Base-by-base conservation (phyloP, 108 stramenopile species). In the Cyclostephanos tholiformis region DNA sequence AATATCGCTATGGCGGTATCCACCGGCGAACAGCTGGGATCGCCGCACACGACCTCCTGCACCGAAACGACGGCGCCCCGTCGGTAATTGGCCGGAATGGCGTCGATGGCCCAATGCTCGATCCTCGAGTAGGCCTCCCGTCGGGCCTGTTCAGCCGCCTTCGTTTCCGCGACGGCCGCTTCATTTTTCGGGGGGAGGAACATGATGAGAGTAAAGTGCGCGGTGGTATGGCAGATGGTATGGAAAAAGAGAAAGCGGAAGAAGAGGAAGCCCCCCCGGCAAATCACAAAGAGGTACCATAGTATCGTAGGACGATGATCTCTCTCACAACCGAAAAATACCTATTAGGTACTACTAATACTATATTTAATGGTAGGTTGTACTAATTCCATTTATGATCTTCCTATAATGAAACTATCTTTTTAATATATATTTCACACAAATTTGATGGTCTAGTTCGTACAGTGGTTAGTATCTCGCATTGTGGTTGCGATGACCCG, bases 21-120 rank as follows among this genome's bases (percentile, higher is more conserved):
- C 63, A 95, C 86, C 20, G 95, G 95, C 17, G 95, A 65, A 76
- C 95, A 95, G 14, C 83, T 65, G 10, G 95, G 95, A 80, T 95
- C 95, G 20, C 92, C 92, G 67, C 95, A 95, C 59, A 87, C 83
- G 16, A 95, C 77, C 79, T 95, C 95, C 79, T 93, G 94, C 39
- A 87, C 88, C 2, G 84, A 76, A 38, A 94, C 67, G 4, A 67
- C 63, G 5, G 80, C 88, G 50, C 84, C 90, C 27, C 68, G 44
- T 38, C 90, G 86, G 14, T 90, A 71, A 20, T 66, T 65, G 19
- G 63, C 67, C 2, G 93, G 90, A 56, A 94, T 79, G 69, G 89
- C 68, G 51, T 89, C 84, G 52, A 72, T 52, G 38, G 85, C 84
- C 89, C 88, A 89, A 51, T 22, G 52, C 62, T 94, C 93, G 65